Percentiles rank a stretch among this genome's conserved stretches.
phyloP scores from a whole-genome alignment of 2,329 filamentous ascomycete genomes.

The Cercospora brassicicola region DNA sequence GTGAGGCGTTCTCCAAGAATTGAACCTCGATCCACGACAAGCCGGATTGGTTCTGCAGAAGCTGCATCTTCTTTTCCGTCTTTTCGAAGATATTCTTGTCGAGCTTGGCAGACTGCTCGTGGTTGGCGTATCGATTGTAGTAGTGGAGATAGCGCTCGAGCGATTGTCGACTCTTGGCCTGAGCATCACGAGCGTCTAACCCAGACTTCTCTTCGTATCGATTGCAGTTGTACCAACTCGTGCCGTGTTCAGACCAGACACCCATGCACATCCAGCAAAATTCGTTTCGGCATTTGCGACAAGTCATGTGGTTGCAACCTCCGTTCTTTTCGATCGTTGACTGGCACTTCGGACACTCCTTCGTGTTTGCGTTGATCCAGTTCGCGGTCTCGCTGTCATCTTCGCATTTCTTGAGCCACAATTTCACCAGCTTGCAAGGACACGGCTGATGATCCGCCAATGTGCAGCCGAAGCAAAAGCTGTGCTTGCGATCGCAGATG shows the following conservation, averaged over 20 bases:
- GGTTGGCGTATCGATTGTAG: slow-evolving; percentile 98
- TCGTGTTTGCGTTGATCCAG: slow-evolving; percentile 99
- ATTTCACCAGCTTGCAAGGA: slow-evolving; percentile 86
- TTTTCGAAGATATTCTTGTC: slow-evolving; percentile 95
- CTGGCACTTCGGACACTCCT: slow-evolving; percentile 92
- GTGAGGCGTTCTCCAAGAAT: slow-evolving; percentile 88
- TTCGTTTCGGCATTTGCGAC: slow-evolving; percentile 90
- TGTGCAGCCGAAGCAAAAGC: slow-evolving; percentile 94
- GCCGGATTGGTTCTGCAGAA: slow-evolving; percentile 86
- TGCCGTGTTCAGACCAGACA: slow-evolving; percentile 96
- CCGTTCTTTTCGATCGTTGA: slow-evolving; percentile 99
- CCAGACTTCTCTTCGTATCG: slow-evolving; percentile 95
- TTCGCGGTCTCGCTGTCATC: slow-evolving; percentile 98
- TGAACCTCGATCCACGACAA: slow-evolving; percentile 99
- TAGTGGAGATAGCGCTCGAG: slow-evolving; percentile 97
- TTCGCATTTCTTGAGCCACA: slow-evolving; percentile 96
- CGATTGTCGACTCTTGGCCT: slow-evolving; percentile 85
- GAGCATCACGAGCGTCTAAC: slow-evolving; percentile 82
- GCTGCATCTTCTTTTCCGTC: slow-evolving; percentile 99
- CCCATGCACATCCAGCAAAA: slow-evolving; percentile 99
- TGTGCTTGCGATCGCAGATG: slow-evolving; percentile 76
- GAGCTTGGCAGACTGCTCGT: slow-evolving; percentile 93
- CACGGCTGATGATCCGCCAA: slow-evolving; percentile 89
- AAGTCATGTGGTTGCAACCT: slow-evolving; percentile 97
- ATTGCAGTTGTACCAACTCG: slow-evolving; percentile 99